Evolutionary conservation across 169 alveolate genomes (phyloP).

Genomic region (Cystoisospora suis): DNA sequence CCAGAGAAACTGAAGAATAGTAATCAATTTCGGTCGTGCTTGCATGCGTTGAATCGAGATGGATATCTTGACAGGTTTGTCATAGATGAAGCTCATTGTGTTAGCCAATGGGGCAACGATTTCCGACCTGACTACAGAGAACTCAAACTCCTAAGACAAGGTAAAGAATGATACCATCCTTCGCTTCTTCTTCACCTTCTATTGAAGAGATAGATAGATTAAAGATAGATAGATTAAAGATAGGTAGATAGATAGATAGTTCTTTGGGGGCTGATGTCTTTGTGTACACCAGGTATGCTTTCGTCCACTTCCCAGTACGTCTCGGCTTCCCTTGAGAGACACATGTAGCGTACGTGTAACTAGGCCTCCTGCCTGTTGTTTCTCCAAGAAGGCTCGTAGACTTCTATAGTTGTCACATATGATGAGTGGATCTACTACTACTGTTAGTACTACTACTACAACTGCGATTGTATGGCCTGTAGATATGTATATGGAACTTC

Average conservation of each 20-base stretch:
- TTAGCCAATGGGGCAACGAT: slow-evolving; percentile 99
- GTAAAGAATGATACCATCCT: background rate
- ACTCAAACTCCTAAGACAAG: slow-evolving; percentile 82
- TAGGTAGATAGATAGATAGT: background rate
- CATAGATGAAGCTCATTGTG: slow-evolving; percentile 99
- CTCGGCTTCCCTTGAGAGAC: background rate
- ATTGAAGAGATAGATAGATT: background rate
- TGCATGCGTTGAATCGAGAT: slow-evolving; percentile 78
- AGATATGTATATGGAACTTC: no score
- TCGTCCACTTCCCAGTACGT: background rate
- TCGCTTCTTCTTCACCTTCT: background rate
- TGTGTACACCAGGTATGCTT: background rate
- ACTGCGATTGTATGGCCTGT: no score
- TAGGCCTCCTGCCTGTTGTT: no score
- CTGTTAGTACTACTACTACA: no score
- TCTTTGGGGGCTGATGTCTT: background rate
- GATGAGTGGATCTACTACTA: no score
- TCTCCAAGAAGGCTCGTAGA: no score
- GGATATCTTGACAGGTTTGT: slow-evolving; percentile 90
- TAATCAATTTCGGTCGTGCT: slow-evolving; percentile 74
- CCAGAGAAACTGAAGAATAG: slow-evolving; percentile 93
- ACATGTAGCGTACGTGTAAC: background rate
- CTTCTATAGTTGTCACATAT: no score
- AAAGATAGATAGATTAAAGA: background rate
- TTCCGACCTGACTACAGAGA: slow-evolving; percentile 95